Evolutionary conservation across 2,329 filamentous ascomycete genomes (phyloP).

Genomic region (Pseudocercospora cruenta): DNA sequence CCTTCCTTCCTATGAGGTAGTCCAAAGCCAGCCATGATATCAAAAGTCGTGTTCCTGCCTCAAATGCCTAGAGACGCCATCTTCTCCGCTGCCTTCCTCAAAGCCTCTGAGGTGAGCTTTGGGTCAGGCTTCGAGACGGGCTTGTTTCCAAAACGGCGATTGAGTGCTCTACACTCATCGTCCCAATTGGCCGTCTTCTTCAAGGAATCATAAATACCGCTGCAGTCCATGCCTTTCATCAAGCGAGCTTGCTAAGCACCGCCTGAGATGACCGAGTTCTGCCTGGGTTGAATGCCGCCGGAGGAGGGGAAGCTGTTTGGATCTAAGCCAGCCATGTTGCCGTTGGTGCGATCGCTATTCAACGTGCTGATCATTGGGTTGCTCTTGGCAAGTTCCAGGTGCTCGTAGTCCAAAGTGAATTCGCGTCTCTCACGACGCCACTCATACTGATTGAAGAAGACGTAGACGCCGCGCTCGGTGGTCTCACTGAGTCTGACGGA

Average conservation of each 20-base stretch:
- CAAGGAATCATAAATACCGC: not conserved
- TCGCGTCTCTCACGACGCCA: constrained; percentile 58
- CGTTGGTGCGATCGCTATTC: not conserved
- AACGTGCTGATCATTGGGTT: constrained; percentile 35
- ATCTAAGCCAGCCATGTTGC: constrained; percentile 1
- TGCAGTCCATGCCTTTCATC: not conserved
- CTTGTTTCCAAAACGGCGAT: not conserved
- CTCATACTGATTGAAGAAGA: constrained; percentile 59
- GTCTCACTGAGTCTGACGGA: constrained; percentile 52
- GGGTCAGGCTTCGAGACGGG: not conserved
- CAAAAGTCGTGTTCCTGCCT: not conserved
- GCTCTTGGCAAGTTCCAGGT: constrained; percentile 44
- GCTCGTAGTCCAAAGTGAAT: constrained; percentile 56
- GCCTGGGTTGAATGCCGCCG: not conserved
- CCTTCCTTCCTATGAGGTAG: not conserved
- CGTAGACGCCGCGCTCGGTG: constrained; percentile 56
- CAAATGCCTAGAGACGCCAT: not conserved
- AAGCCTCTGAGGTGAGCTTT: not conserved
- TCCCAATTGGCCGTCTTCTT: not conserved
- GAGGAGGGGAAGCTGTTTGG: not conserved
- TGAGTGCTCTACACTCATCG: not conserved
- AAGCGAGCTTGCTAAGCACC: constrained; percentile 6
- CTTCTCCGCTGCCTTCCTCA: not conserved
- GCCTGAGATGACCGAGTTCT: constrained; percentile 13
- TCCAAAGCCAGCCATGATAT: not conserved